Percentiles rank a stretch among this genome's conserved stretches.
phyloP scores from a whole-genome alignment of 345 rosid genomes.

The Draba incana region DNA sequence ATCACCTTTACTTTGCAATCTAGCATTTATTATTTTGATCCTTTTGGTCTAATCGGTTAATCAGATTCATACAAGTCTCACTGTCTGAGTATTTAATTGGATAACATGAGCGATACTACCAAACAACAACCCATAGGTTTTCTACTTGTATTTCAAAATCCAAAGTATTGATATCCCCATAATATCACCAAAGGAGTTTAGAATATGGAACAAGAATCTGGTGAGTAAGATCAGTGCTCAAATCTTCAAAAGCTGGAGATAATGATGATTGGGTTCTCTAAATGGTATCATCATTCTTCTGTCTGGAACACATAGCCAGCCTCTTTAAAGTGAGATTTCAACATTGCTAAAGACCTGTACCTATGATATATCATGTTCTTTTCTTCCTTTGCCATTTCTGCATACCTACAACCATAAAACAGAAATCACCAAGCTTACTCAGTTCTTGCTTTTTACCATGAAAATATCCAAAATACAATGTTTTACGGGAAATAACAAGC shows the following conservation, averaged over 20 bases:
- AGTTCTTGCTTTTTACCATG: neutral
- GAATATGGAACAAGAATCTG: slow-evolving; percentile 2
- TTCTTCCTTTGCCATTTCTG: slow-evolving; percentile 92
- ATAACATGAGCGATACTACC: slow-evolving; percentile 4
- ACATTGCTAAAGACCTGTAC: slow-evolving; percentile 66
- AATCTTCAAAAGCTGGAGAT: slow-evolving; percentile 10
- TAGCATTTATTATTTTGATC: slow-evolving; percentile 10
- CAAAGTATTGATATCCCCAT: slow-evolving; percentile 21
- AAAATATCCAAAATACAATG: neutral
- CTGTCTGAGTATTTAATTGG: slow-evolving; percentile 7
- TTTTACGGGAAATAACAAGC: neutral
- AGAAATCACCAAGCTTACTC: slow-evolving; percentile 12
- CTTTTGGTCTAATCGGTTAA: slow-evolving; percentile 7
- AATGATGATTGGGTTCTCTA: slow-evolving; percentile 27
- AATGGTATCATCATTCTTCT: slow-evolving; percentile 24
- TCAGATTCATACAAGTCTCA: slow-evolving; percentile 24
- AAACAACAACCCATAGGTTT: slow-evolving; percentile 7
- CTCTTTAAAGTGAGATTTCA: slow-evolving; percentile 73
- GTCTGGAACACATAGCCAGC: slow-evolving; percentile 62
- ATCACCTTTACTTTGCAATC: neutral
- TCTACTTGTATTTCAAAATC: neutral
- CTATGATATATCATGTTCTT: slow-evolving; percentile 95
- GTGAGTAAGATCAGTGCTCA: neutral
- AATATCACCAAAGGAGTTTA: slow-evolving; percentile 25
- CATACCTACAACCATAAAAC: slow-evolving; percentile 52